phyloP scores from a whole-genome alignment of 1,139 yeast genomes.

The Kazachstania sp. region DNA sequence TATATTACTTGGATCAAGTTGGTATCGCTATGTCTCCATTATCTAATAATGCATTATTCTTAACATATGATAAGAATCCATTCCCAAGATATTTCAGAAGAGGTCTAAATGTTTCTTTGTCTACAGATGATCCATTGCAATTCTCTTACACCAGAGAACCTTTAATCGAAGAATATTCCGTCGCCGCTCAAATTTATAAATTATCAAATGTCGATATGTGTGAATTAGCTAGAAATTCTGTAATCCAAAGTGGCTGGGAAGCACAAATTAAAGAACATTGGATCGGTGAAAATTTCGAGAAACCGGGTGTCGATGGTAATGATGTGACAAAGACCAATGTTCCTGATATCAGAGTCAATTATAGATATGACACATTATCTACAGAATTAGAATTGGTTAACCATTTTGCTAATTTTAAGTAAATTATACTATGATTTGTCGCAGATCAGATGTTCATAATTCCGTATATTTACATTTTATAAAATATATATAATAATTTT shows the following conservation, averaged over 20 bases:
- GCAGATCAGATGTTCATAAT: background rate
- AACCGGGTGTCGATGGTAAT: conserved; percentile 66
- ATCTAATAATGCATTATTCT: conserved; percentile 89
- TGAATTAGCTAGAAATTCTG: conserved; percentile 78
- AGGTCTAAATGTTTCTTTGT: conserved; percentile 86
- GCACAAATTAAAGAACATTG: conserved; percentile 76
- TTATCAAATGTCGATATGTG: conserved; percentile 94
- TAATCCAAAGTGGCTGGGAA: conserved; percentile 89
- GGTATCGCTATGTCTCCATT: conserved; percentile 98
- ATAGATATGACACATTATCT: conserved; percentile 69
- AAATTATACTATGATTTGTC: background rate
- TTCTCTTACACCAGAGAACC: conserved; percentile 96
- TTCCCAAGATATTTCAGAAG: conserved; percentile 82
- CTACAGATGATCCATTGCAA: conserved; percentile 91
- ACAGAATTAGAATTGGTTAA: conserved; percentile 70
- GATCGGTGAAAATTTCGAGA: conserved; percentile 67
- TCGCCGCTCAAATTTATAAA: conserved; percentile 95
- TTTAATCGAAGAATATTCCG: conserved; percentile 93
- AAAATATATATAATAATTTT: background rate
- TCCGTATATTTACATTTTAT: background rate
- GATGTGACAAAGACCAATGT: conserved; percentile 91
- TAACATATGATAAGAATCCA: conserved; percentile 92
- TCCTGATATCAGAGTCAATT: conserved; percentile 76
- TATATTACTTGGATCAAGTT: conserved; percentile 87
- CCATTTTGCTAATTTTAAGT: conserved; percentile 39